A percentile compares a stretch with the other conserved stretches of the same genome.
Evolutionary conservation across 1,284 basidiomycete genomes (phyloP).

Genomic region (Fomes fomentarius): DNA sequence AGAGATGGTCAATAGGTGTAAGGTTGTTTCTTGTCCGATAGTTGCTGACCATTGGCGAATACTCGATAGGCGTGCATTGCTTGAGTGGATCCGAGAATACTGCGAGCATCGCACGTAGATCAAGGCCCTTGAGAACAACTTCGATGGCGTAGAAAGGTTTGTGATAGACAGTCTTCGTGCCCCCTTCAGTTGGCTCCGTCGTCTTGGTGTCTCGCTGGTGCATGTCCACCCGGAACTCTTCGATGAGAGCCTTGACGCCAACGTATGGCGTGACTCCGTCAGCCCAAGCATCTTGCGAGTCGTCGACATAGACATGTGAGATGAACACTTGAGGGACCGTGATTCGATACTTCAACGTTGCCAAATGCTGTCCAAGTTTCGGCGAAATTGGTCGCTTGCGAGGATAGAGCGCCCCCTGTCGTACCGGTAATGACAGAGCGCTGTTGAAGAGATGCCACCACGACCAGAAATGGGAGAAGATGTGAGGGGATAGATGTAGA

Average conservation of each 20-base stretch:
- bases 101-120: constrained; percentile 81
- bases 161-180: constrained; percentile 64
- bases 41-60: constrained; percentile 49
- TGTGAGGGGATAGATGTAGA: constrained; percentile 86
- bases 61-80: constrained; percentile 50
- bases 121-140: constrained; percentile 78
- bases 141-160: constrained; percentile 96
- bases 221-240: constrained; percentile 86
- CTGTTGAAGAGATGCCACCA: constrained; percentile 92
- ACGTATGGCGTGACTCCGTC: constrained; percentile 81
- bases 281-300: constrained; percentile 75
- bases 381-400: constrained; percentile 74
- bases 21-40: constrained; percentile 50
- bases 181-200: constrained; percentile 51
- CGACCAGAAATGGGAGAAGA: constrained; percentile 89
- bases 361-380: constrained; percentile 89
- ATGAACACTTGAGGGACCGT: constrained; percentile 81
- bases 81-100: constrained; percentile 78
- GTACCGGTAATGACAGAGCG: constrained; percentile 82
- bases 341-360: constrained; percentile 93
- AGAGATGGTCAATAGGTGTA: constrained; percentile 42
- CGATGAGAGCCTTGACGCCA: constrained; percentile 84
- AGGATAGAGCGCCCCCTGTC: constrained; percentile 85
- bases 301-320: constrained; percentile 87
- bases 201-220: constrained; percentile 92